Base-by-base conservation (phyloP, 1,284 basidiomycete genomes). In the Fomitopsis betulina region DNA sequence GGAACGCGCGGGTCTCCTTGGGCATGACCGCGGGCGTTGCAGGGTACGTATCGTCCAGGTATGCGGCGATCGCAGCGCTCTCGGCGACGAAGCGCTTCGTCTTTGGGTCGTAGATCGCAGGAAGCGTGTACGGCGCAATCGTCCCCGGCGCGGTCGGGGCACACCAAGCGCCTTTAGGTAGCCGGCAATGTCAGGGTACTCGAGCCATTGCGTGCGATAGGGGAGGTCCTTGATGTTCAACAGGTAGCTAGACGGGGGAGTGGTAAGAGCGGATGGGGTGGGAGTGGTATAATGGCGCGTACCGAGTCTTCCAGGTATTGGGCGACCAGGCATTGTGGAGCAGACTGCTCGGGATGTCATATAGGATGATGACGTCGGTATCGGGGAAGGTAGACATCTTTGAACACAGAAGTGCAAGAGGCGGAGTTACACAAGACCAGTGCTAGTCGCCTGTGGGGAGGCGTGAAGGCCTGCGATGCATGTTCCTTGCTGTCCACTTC, bases 1-100 rank as follows among this genome's bases (percentile, higher is more conserved):
- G 70, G 1, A 77, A 65, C 6, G 68, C 69, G 32, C 57, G 57
- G 6, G 62, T 54, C 19, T 52, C 58, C 17, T 21, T 27, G 5
- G 67, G 62, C 38, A 72, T 58, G 37, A 70, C 55, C 15, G 45
- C 30, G 2, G 54, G 61, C 6, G 63, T 59, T 42, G 58, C 59
- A 3, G 67, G 71, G 63, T 72, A 73, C 43, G 63, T 65, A 27
- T 53, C 52, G 51, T 74, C 73, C 59, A 74, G 65, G 56, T 69
- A 73, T 19, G 61, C 57, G n/a, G 67, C 70, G 61, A 75, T 74
- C 2, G 42, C 32, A 25, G 57, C 35, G n/a, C 72, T 73, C 53
- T 73, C 72, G 9, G 69, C 58, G 54, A 74, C 55, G 23, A 59
- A 57, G 15, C 62, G 57, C 17, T 58, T 56, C 9, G 65, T 66